Conservation (phyloP, 2,329 filamentous ascomycete genomes). For the Paecilomyces variotii region DNA sequence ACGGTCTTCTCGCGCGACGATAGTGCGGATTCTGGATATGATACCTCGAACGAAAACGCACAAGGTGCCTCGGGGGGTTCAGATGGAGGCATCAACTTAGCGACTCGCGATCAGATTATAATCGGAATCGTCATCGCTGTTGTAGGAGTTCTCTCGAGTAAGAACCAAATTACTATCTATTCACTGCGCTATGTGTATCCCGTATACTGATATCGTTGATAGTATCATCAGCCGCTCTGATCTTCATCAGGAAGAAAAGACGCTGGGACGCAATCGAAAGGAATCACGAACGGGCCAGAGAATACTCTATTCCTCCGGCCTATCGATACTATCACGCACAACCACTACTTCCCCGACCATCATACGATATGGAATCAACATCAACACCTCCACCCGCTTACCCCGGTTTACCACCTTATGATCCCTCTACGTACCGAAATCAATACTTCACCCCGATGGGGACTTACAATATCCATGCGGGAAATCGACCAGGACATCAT, state of each 20-base stretch:
- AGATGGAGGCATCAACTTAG: constrained; percentile 4
- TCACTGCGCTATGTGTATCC: neutral
- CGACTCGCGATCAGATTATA: constrained; percentile 12
- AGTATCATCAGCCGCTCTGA: constrained; percentile 10
- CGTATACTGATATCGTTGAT: constrained; percentile 1
- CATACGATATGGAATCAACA: neutral
- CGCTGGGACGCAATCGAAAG: neutral
- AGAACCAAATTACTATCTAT: constrained; percentile 2
- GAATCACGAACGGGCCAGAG: neutral
- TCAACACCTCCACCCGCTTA: neutral
- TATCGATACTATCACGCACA: neutral
- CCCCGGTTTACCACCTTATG: neutral
- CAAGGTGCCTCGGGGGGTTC: constrained; percentile 6
- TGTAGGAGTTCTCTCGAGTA: constrained; percentile 17
- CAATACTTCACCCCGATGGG: neutral
- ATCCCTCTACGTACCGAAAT: neutral
- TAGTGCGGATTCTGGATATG: neutral
- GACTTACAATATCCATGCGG: neutral
- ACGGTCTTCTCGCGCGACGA: neutral
- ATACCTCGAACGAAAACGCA: constrained; percentile 1
- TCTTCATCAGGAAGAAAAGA: neutral
- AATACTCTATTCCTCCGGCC: neutral
- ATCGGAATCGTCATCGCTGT: constrained; percentile 23
- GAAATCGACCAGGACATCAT: neutral
- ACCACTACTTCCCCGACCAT: neutral